Conservation (phyloP, 129 eudicot genomes). For the Sambucus nigra region DNA sequence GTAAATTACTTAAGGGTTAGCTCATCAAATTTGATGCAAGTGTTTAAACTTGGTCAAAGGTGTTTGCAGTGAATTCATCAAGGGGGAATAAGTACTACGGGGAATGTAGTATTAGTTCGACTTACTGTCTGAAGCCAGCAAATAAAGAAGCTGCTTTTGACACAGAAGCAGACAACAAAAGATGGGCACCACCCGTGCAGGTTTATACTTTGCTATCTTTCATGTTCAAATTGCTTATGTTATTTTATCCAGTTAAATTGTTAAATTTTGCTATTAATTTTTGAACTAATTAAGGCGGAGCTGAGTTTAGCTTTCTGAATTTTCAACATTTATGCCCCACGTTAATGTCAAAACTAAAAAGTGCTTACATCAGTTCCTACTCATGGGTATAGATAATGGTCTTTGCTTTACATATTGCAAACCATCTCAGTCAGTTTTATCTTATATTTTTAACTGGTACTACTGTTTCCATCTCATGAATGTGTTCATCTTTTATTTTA, state of each 20-base stretch:
- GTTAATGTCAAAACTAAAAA: too few species aligned
- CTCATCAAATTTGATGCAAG: constrained; percentile 5
- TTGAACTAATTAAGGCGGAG: background rate
- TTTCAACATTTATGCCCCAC: background rate
- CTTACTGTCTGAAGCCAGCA: constrained; percentile 21
- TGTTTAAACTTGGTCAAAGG: background rate
- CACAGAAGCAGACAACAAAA: constrained; percentile 24
- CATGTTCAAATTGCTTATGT: background rate
- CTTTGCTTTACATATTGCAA: too few species aligned
- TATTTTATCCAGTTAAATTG: background rate
- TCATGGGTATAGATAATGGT: too few species aligned
- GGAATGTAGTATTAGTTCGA: constrained; percentile 16
- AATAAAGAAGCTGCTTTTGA: constrained; percentile 23
- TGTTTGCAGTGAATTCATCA: constrained; percentile 20
- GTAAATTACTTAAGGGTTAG: background rate
- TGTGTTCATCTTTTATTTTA: too few species aligned
- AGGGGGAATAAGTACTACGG: constrained; percentile 31
- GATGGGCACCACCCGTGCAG: constrained; percentile 24
- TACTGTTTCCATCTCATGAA: background rate
- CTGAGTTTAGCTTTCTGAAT: background rate
- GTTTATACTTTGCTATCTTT: background rate
- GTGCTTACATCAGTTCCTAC: too few species aligned
- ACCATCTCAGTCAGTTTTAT: too few species aligned
- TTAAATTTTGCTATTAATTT: background rate
- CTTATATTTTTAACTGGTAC: background rate